Evolutionary conservation across 2,329 filamentous ascomycete genomes (phyloP).

Genomic region (Penicillium sp.): DNA sequence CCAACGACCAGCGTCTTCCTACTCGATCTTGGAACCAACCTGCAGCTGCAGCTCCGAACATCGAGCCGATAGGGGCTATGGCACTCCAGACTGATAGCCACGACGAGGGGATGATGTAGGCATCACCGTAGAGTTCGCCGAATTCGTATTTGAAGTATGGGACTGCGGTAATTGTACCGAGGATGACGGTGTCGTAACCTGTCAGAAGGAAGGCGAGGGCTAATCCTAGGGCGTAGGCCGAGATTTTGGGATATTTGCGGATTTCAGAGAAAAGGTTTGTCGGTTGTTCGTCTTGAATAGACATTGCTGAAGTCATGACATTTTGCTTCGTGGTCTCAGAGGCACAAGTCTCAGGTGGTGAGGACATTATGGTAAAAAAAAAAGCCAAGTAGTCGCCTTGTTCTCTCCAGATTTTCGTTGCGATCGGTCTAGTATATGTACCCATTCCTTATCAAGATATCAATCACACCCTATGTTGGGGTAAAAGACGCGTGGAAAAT

Average conservation of each 20-base stretch:
- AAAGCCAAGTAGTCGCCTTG: not conserved
- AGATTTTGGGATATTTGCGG: constrained; percentile 15
- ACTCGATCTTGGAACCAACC: constrained; percentile 44
- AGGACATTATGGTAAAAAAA: not conserved
- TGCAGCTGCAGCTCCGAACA: constrained; percentile 39
- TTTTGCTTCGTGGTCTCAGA: not conserved
- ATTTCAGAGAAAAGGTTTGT: constrained; percentile 4
- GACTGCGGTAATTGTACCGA: constrained; percentile 24
- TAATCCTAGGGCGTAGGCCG: constrained; percentile 11
- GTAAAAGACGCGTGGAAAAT: not conserved
- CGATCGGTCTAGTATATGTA: not conserved
- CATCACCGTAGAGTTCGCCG: constrained; percentile 30
- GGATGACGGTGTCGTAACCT: constrained; percentile 26
- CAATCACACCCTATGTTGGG: not conserved
- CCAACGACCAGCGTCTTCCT: constrained; percentile 41
- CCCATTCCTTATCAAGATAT: not conserved
- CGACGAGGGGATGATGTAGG: constrained; percentile 42
- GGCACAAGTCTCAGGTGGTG: not conserved
- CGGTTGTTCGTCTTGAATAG: not conserved
- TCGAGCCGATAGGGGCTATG: constrained; percentile 39
- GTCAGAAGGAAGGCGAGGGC: constrained; percentile 18
- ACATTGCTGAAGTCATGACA: not conserved
- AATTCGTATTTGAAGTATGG: constrained; percentile 33
- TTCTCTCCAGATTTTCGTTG: not conserved
- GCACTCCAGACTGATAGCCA: constrained; percentile 51